Base-by-base conservation (phyloP, 805 yeast genomes). In the Suhomyces vadensis region DNA sequence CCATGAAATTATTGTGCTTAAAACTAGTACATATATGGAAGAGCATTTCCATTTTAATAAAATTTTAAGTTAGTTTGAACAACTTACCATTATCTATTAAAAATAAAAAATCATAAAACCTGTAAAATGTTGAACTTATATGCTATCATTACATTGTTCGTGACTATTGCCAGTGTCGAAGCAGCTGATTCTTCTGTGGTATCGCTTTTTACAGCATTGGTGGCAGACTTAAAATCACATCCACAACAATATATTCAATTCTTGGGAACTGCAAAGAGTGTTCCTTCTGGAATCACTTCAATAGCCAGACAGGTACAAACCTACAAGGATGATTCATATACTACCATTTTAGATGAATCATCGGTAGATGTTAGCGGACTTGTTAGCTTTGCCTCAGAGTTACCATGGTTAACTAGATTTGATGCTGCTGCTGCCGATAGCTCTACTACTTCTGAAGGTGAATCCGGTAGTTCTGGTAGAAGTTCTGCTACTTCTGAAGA, bases 271-370 rank as follows among this genome's bases (percentile, higher is more conserved):
- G 61, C 68, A 26, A 38, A 42, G 14, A 53, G 43, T 14, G 63
- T 57, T 31, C 65, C 65, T 19, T 46, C 57, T 2, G 62, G 50
- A 10, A 56, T 72, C 37, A 53, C 72, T 7, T 39, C 55, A 11
- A 54, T 70, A 42, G 71, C 69, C 35, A 35, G 50, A 35, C 50
- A 53, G 23, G 67, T 63, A 26, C 54, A 52, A 24, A 72, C 75
- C 36, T 73, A 71, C 57, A 72, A 71, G 8, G 75, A 73, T 53
- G 65, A 69, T 41, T 60, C 73, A n/a, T 73, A 69, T 58, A 73
- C 77, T 36, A 71, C 77, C 26, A 58, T 73, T 46, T 57, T 65
- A 46, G 51, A 59, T 35, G 48, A 63, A 39, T 35, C 64, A 5
- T 49, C 55, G 5, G 39, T 63, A 14, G 51, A 60, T 48, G 49